Conservation (phyloP, 2,329 filamentous ascomycete genomes). For the Aspergillus quadrilineatus region DNA sequence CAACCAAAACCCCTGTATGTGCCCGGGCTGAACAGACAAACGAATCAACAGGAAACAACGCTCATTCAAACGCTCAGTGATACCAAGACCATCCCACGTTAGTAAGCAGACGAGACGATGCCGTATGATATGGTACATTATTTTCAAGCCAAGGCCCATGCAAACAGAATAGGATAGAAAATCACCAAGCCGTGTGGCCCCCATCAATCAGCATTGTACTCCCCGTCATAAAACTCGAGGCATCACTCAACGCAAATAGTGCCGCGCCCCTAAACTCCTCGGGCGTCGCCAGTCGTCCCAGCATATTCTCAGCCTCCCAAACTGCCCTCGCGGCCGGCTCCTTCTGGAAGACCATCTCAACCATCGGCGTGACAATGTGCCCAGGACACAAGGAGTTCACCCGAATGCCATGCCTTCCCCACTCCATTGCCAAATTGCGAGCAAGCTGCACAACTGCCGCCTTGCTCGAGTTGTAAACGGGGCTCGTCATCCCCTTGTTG, state of each 20-base stretch:
- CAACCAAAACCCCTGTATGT: not conserved
- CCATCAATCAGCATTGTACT: slow-evolving; percentile 70
- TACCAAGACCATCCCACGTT: not conserved
- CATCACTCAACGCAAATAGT: slow-evolving; percentile 66
- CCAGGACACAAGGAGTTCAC: slow-evolving; percentile 57
- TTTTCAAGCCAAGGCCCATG: not conserved
- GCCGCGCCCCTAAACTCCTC: slow-evolving; percentile 65
- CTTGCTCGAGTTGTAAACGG: slow-evolving; percentile 56
- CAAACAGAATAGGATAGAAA: not conserved
- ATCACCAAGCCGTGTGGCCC: slow-evolving; percentile 57
- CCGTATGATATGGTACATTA: not conserved
- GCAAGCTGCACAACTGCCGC: slow-evolving; percentile 54
- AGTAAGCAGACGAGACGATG: not conserved
- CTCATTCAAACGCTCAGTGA: not conserved
- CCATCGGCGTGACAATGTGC: slow-evolving; percentile 69
- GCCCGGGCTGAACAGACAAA: not conserved
- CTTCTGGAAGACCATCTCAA: slow-evolving; percentile 72
- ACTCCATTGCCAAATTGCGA: slow-evolving; percentile 55
- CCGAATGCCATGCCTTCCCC: slow-evolving; percentile 51
- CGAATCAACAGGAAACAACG: not conserved
- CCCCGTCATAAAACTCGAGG: slow-evolving; percentile 69
- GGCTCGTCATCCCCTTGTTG: slow-evolving; percentile 47
- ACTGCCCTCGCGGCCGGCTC: slow-evolving; percentile 60
- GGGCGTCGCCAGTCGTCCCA: slow-evolving; percentile 54
- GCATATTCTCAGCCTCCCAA: slow-evolving; percentile 51